Evolutionary conservation across 495 filamentous ascomycete species (phyloP).

Genomic region (Sporormia fimetaria): DNA sequence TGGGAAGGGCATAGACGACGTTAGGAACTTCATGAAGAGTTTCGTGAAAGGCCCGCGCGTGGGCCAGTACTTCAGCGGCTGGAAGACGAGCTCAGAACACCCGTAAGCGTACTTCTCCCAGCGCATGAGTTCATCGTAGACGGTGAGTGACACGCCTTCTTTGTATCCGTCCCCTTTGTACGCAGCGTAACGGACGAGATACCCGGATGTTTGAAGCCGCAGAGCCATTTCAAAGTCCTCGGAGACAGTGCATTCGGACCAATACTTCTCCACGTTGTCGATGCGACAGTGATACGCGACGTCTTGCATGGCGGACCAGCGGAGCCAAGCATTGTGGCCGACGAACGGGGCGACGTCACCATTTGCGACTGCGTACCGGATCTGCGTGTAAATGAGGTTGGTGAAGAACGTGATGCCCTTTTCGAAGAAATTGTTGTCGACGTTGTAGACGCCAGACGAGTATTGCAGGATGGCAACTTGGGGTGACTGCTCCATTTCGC

Average conservation of each 20-base stretch:
- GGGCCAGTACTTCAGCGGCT: conserved; percentile 52
- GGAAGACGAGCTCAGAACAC: conserved; percentile 74
- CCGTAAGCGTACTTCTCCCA: conserved; percentile 86
- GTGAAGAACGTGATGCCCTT: conserved; percentile 70
- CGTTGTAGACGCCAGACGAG: conserved; percentile 40
- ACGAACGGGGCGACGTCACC: conserved; percentile 68
- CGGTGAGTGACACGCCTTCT: conserved; percentile 73
- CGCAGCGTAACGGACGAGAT: conserved; percentile 61
- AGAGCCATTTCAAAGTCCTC: conserved; percentile 84
- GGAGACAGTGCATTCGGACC: conserved; percentile 72
- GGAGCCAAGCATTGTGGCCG: conserved; percentile 67
- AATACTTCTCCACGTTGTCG: conserved; percentile 64
- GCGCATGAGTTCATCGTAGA: conserved; percentile 71
- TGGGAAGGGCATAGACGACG: conserved; percentile 61
- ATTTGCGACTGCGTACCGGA: conserved; percentile 66
- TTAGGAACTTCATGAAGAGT: conserved; percentile 59
- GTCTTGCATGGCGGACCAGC: conserved; percentile 69
- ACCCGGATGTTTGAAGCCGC: conserved; percentile 59
- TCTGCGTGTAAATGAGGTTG: conserved; percentile 69
- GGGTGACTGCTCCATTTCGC: conserved; percentile 39
- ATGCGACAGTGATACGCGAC: conserved; percentile 55
- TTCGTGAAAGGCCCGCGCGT: conserved; percentile 56
- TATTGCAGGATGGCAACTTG: conserved; percentile 40
- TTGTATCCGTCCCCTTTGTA: conserved; percentile 70
- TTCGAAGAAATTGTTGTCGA: conserved; percentile 37